Evolutionary conservation across 345 rosid species (phyloP), one percentile per base, ranked within the genome.

Genomic region (Hypericum androsaemum): DNA sequence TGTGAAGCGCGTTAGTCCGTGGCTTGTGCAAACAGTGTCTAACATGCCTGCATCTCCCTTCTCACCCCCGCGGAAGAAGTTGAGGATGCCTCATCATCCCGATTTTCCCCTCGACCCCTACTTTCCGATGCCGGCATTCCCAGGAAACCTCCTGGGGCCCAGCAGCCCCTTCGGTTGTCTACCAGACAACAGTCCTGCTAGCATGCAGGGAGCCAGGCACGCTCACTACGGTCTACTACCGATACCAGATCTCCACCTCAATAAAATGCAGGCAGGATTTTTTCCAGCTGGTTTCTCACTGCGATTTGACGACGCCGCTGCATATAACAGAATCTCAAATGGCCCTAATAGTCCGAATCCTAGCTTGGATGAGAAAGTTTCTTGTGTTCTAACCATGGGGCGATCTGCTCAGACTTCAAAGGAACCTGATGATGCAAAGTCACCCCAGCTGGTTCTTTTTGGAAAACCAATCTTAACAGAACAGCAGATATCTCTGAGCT

Each of bases 301-400:
- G 50, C 52, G 72, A 22, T 22, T 22, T 22, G 32, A 4, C 32
- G 2, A 22, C 32, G 4, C 32, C 32, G 32, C 32, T 22, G 32
- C 32, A 22, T 74, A 58, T 47, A 46, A 40, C 37, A 73, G 71
- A 68, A 42, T 67, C 62, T 59, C 73, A 52, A 71, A 60, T 38
- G 44, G 63, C 28, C 60, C 67, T 12, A 11, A 50, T 17, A 14
- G 65, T 58, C 74, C 62, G 39, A 78, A 74, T 69, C 66, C 58
- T 47, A 52, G 59, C 66, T 35, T 61, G 46, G 57, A 56, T 32
- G 59, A 67, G 39, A 68, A 52, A 10, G 65, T 71, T 47, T 76
- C 92, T 49, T 72, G 81, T 58, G 56, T 76, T 57, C 76, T 77
- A 47, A 71, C 84, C 6, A 71, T 72, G 80, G 47, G 80, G 10